Percentiles rank a stretch among this genome's conserved stretches.
Evolutionary conservation across 805 yeast genomes (phyloP).

Genomic region (Metschnikowia shivogae): DNA sequence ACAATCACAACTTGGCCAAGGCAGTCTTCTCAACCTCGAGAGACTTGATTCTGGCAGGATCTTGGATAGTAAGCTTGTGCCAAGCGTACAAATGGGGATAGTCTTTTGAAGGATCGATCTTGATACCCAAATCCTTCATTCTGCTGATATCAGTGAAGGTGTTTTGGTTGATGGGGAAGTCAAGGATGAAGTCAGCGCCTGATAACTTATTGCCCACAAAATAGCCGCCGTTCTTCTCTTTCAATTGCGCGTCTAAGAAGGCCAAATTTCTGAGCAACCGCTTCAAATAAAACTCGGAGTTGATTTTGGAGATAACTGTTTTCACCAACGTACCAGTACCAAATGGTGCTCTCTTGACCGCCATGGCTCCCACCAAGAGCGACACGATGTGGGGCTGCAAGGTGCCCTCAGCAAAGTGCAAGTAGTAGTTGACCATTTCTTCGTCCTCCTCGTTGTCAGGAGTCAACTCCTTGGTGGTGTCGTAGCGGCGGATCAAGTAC

Average conservation of each 20-base stretch:
- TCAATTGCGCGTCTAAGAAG: constrained; percentile 28
- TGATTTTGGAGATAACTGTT: constrained; percentile 21
- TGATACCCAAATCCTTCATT: constrained; percentile 7
- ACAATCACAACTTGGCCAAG: constrained; percentile 7
- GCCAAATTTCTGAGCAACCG: constrained; percentile 23
- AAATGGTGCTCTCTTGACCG: constrained; percentile 27
- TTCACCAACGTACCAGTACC: constrained; percentile 22
- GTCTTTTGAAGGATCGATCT: constrained; percentile 6
- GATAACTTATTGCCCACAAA: constrained; percentile 36
- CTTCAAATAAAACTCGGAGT: constrained; percentile 23
- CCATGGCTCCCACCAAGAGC: constrained; percentile 23
- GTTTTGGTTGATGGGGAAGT: constrained; percentile 29
- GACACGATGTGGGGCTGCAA: constrained; percentile 23
- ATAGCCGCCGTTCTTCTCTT: constrained; percentile 29
- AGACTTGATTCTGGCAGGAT: constrained; percentile 11
- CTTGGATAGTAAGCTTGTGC: constrained; percentile 14
- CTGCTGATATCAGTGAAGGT: constrained; percentile 11
- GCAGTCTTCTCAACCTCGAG: constrained; percentile 6
- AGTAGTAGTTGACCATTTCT: constrained; percentile 21
- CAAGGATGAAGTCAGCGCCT: constrained; percentile 37
- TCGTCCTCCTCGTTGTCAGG: constrained; percentile 35
- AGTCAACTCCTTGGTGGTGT: constrained; percentile 35
- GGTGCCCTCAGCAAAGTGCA: constrained; percentile 25
- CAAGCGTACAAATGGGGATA: constrained; percentile 17
- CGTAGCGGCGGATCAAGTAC: constrained; percentile 49